Conservation (phyloP, 176 grass and related monocot species). For the Ampelocalamus luodianensis region DNA sequence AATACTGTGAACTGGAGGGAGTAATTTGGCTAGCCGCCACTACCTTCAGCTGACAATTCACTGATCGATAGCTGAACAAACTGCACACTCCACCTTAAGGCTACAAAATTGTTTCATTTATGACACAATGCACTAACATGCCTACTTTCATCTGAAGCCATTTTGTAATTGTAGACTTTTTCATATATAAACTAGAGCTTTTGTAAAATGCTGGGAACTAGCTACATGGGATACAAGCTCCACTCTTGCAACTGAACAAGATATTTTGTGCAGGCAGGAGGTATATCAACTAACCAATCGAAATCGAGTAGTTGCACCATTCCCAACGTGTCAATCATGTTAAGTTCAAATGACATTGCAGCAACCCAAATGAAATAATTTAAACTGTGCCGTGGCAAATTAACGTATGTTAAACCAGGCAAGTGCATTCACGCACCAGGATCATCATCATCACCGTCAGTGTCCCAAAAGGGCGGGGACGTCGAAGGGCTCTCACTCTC, state of each 20-base stretch:
- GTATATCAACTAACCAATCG: constrained; percentile 26
- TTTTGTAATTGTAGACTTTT: neutral
- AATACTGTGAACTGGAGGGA: constrained; percentile 19
- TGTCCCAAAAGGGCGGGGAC: constrained; percentile 83
- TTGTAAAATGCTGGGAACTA: neutral
- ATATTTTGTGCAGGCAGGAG: neutral
- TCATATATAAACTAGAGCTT: neutral
- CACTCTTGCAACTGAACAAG: constrained; percentile 26
- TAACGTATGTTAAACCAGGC: constrained; percentile 7
- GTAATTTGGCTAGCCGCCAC: neutral
- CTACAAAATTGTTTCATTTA: neutral
- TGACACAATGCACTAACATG: neutral
- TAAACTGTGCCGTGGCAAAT: neutral
- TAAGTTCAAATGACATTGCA: neutral
- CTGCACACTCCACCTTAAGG: neutral
- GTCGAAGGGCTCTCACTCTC: constrained; percentile 87
- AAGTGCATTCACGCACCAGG: constrained; percentile 51
- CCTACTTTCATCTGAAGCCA: neutral
- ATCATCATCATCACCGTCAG: constrained; percentile 69
- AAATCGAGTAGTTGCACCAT: constrained; percentile 17
- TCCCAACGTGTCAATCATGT: constrained; percentile 1
- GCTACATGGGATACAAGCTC: neutral
- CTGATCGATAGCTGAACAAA: constrained; percentile 1
- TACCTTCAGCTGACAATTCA: constrained; percentile 19
- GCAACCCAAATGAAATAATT: constrained; percentile 13